Conservation (phyloP, 495 filamentous ascomycete genomes). For the Aspergillus ostianus region DNA sequence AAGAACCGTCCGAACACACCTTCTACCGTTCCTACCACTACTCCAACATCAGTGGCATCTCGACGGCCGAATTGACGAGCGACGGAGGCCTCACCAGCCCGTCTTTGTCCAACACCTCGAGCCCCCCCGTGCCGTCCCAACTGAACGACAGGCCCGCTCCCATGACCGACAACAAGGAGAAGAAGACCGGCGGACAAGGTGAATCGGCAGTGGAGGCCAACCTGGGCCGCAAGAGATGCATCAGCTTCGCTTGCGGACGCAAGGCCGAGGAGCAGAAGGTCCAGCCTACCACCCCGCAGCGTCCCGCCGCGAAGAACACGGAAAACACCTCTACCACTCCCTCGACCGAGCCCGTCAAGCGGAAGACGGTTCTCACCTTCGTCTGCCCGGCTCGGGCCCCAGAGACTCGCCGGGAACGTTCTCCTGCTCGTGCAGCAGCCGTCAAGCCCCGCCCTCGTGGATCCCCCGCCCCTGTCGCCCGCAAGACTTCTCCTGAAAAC, state of each 20-base stretch:
- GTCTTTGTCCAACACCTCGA: slow-evolving; percentile 81
- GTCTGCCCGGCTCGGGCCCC: slow-evolving; percentile 54
- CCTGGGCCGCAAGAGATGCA: slow-evolving; percentile 77
- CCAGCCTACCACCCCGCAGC: slow-evolving; percentile 22
- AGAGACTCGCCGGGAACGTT: slow-evolving; percentile 30
- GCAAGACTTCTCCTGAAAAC: slow-evolving; percentile 40
- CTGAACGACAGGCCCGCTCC: slow-evolving; percentile 26
- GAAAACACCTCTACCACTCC: slow-evolving; percentile 16
- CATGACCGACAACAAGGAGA: slow-evolving; percentile 23
- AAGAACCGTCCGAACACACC: slow-evolving; percentile 33
- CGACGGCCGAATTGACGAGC: slow-evolving; percentile 84
- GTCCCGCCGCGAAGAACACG: slow-evolving; percentile 10
- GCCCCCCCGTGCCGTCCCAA: slow-evolving; percentile 65
- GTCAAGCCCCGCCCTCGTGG: slow-evolving; percentile 42
- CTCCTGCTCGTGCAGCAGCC: slow-evolving; percentile 26
- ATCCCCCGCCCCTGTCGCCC: slow-evolving; percentile 49
- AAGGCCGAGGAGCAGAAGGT: slow-evolving; percentile 30
- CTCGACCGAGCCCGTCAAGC: slow-evolving; percentile 39
- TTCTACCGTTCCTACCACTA: slow-evolving; percentile 67
- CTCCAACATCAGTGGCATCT: slow-evolving; percentile 73
- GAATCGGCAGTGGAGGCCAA: slow-evolving; percentile 53
- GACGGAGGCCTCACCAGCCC: slow-evolving; percentile 92
- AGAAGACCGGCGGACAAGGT: slow-evolving; percentile 26
- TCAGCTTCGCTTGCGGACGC: slow-evolving; percentile 82
- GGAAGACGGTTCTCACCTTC: slow-evolving; percentile 58